Evolutionary conservation across 352 stramenopile genomes (phyloP).

Genomic region (Globisporangium sylvaticum): DNA sequence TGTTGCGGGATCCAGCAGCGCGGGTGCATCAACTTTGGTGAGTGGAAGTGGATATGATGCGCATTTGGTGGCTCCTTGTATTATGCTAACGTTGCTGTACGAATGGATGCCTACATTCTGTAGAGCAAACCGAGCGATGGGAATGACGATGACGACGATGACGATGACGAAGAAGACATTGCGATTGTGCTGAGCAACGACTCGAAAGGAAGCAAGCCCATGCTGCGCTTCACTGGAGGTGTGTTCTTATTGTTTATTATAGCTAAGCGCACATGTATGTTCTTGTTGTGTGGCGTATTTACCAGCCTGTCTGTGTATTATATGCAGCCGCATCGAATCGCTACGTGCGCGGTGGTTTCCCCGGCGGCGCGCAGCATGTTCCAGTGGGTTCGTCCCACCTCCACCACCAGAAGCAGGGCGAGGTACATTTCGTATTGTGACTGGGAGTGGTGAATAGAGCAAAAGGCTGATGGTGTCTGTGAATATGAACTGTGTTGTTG

Average conservation of each 20-base stretch:
- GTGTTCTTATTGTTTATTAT: neutral
- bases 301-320: too few relatives aligned
- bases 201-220: slow-evolving; percentile 58
- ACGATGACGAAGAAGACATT: slow-evolving; percentile 84
- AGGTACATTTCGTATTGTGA: slow-evolving; percentile 13
- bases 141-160: slow-evolving; percentile 65
- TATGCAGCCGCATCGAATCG: slow-evolving; percentile 39
- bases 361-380: slow-evolving; percentile 28
- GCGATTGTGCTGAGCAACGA: slow-evolving; percentile 75
- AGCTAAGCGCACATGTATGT: neutral
- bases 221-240: slow-evolving; percentile 72
- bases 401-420: slow-evolving; percentile 22
- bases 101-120: neutral
- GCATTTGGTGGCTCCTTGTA: neutral
- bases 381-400: slow-evolving; percentile 19
- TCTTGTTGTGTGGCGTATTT: too few relatives aligned
- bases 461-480: neutral
- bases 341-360: slow-evolving; percentile 67
- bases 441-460: neutral
- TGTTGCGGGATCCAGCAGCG: slow-evolving; percentile 6
- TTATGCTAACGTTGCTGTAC: neutral
- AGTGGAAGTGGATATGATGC: neutral
- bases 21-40: neutral
- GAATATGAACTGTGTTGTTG: neutral
- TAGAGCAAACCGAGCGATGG: slow-evolving; percentile 2